Evolutionary conservation across 192 early-diverging fungal species (phyloP).

Genomic region (Phlyctochytrium bullatum): DNA sequence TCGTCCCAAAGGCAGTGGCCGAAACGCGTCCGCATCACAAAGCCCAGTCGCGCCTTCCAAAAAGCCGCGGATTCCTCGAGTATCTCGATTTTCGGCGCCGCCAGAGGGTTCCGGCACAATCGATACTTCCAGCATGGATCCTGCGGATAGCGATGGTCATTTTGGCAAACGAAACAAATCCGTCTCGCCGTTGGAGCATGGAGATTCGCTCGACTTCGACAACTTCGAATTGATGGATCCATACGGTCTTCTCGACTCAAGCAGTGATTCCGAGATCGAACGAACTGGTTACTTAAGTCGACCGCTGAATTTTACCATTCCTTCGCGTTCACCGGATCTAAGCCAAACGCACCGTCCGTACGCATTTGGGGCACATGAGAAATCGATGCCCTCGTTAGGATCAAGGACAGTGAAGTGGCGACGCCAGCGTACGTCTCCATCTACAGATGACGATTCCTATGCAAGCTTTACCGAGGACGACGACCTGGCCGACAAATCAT

Average conservation of each 20-base stretch:
- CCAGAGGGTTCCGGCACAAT: background rate
- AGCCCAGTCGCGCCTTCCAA: background rate
- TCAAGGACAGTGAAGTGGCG: background rate
- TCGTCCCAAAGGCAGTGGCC: slow-evolving; percentile 22
- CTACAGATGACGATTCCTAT: background rate
- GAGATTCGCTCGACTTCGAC: slow-evolving; percentile 3
- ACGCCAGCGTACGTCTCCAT: too few species aligned
- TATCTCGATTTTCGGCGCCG: background rate
- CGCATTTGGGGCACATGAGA: too few species aligned
- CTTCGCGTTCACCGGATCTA: too few species aligned
- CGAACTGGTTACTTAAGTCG: background rate
- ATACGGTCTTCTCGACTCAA: slow-evolving; percentile 4
- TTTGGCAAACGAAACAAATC: too few species aligned
- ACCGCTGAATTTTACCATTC: too few species aligned
- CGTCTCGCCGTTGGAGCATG: background rate
- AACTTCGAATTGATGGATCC: slow-evolving; percentile 22
- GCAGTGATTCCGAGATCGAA: background rate
- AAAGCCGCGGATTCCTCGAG: background rate
- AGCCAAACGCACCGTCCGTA: too few species aligned
- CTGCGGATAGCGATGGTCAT: too few species aligned
- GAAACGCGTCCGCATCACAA: slow-evolving; percentile 1
- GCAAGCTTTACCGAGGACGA: background rate
- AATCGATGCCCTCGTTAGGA: too few species aligned
- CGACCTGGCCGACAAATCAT: background rate
- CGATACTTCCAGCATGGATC: background rate